phyloP scores from a whole-genome alignment of 306 rosid genomes.

The Parietaria judaica region DNA sequence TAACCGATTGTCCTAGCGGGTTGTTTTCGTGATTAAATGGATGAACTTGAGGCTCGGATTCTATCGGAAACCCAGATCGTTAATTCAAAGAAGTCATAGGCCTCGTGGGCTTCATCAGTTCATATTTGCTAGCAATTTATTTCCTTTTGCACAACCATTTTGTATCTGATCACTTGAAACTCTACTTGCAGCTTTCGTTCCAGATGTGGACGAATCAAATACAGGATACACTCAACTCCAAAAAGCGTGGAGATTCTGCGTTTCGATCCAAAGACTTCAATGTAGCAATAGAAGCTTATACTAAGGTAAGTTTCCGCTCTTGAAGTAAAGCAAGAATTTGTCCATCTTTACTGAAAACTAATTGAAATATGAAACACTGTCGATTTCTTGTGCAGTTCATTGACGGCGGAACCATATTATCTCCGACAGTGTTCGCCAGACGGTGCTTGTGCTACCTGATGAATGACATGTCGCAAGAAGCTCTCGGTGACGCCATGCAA shows the following conservation, averaged over 20 bases:
- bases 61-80: no score
- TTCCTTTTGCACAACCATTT: not conserved
- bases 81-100: no score
- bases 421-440: conserved; percentile 83
- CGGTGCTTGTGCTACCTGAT: conserved; percentile 89
- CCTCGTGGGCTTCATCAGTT: no score
- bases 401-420: conserved; percentile 86
- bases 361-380: no score
- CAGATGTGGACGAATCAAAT: conserved; percentile 99
- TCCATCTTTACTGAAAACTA: no score
- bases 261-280: conserved; percentile 73
- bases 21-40: no score
- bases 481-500: conserved; percentile 98
- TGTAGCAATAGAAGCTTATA: conserved; percentile 62
- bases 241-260: conserved; percentile 85
- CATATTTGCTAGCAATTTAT: no score
- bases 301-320: conserved; percentile 52
- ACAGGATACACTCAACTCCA: conserved; percentile 85
- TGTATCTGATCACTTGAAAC: not conserved
- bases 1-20: no score
- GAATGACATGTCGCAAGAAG: conserved; percentile 90
- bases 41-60: no score
- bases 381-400: conserved; percentile 47
- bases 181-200: conserved; percentile 70
- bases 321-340: not conserved